Base-by-base conservation (phyloP, 2,329 filamentous ascomycete genomes). In the Tolypocladium sp. region DNA sequence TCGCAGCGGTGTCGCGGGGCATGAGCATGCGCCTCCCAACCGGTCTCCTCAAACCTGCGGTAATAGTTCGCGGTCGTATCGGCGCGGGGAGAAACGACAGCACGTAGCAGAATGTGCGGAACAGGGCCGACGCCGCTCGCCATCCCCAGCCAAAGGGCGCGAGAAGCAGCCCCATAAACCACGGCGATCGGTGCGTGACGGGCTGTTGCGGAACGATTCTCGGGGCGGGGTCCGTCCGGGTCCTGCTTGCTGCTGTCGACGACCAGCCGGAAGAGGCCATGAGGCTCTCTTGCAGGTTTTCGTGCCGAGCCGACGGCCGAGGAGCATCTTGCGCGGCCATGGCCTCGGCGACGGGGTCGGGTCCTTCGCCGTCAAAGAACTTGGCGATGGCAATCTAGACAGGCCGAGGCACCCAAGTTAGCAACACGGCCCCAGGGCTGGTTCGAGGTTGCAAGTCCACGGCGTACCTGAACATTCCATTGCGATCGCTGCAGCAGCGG, bases 341-440 rank as follows among this genome's bases (percentile, higher is more conserved):
- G 60, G 90, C 90, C 76, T 94, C 91, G 60, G 89, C 88, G 22
- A 93, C 78, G 15, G 85, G 88, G 71, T 96, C 91, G 55, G 91
- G 84, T 4, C 88, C 88, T 76, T 97, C 94, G 66, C 94, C 94
- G 69, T 99, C 94, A 72, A 97, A 99, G 83, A 97, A 97, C 70
- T 95, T 95, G 64, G 94, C 86, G 63, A 99, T 93, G 60, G 94
- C 93, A 67, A 97, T 96, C 88, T 97, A 70, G 5, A 44, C 4
- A 2, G 6, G 33, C 25, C 33, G 22, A n/a, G 35, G 58, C 35
- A 56, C 55, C 27, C 4, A 55, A 27, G 12, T 17, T 30, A 35
- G 27, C 13, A 17, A 27, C 30, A 17, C 15, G 20, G 22, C 25
- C 6, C 46, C 15, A 9, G 22, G 27, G 27, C 27, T 51, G 10